These are phyloP conservation scores for Vanrija humicola DNA, from an alignment of 1,284 basidiomycete genomes.

Conservation along the genomic window DNA sequence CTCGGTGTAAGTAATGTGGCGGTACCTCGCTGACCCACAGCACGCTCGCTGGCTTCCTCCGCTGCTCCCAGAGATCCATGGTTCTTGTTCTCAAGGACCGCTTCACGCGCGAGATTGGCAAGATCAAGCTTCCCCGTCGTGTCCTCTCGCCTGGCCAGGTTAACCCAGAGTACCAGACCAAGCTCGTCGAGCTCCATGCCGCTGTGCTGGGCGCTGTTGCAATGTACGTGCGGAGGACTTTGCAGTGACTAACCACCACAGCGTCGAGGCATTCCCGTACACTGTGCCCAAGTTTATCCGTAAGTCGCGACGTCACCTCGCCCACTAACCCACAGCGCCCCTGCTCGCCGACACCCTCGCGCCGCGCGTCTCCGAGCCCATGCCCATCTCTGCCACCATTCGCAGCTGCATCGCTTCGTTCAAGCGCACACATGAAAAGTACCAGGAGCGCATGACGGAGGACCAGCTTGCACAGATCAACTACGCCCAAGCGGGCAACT, in stretches of 20 bases:
- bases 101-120: constrained; percentile 64
- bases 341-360: constrained; percentile 44
- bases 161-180: constrained; percentile 64
- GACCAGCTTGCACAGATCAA: constrained; percentile 83
- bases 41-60: constrained; percentile 80
- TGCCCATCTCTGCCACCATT: constrained; percentile 86
- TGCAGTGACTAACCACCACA: constrained; percentile 9
- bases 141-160: constrained; percentile 54
- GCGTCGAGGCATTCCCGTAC: constrained; percentile 58
- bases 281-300: constrained; percentile 60
- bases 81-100: constrained; percentile 84
- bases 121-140: constrained; percentile 66
- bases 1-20: constrained; percentile 54
- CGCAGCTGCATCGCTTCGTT: constrained; percentile 71
- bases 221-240: constrained; percentile 32
- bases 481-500: constrained; percentile 83
- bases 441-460: constrained; percentile 83
- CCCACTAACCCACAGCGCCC: constrained; percentile 13
- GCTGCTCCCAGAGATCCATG: constrained; percentile 86
- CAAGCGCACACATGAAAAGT: constrained; percentile 53
- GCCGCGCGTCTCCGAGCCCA: constrained; percentile 78
- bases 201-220: constrained; percentile 74
- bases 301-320: constrained; percentile 56
- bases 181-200: constrained; percentile 74
- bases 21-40: constrained; percentile 7